A percentile compares a stretch with the other conserved stretches of the same genome.
Conservation (phyloP, 2,329 filamentous ascomycete genomes). For the Tolypocladium ophioglossoides region DNA sequence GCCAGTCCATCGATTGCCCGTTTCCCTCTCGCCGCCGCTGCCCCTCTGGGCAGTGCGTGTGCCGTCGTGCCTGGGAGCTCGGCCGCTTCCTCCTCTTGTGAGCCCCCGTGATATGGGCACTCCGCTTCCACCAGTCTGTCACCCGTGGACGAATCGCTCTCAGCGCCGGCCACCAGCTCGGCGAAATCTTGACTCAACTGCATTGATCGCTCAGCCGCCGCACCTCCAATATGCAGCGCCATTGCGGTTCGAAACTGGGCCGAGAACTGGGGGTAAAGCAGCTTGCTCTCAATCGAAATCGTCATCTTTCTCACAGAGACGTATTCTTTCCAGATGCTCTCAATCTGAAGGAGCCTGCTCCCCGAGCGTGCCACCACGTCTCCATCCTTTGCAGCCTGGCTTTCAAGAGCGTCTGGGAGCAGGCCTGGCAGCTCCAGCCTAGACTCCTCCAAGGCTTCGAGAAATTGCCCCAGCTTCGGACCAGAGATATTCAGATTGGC, state of each 20-base stretch:
- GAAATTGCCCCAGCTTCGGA: constrained; percentile 10
- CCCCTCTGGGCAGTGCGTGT: neutral
- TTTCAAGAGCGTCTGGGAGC: neutral
- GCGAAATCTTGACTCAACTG: constrained; percentile 12
- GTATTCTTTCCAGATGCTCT: constrained; percentile 23
- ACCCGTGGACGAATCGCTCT: neutral
- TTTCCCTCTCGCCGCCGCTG: neutral
- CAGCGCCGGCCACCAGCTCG: neutral
- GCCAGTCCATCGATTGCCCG: neutral
- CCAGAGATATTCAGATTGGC: constrained; percentile 16
- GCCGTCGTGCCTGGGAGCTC: neutral
- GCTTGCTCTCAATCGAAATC: constrained; percentile 22
- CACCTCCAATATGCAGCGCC: constrained; percentile 15
- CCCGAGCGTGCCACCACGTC: constrained; percentile 4
- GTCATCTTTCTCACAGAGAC: constrained; percentile 16
- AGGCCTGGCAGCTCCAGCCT: constrained; percentile 2
- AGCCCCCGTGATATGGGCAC: neutral
- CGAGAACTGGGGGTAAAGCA: constrained; percentile 20
- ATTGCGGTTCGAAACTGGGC: constrained; percentile 17
- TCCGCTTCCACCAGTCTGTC: neutral
- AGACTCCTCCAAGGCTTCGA: constrained; percentile 11
- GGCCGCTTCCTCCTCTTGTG: neutral
- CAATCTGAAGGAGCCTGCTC: constrained; percentile 20
- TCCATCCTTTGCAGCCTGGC: neutral
- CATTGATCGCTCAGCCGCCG: constrained; percentile 10